Evolutionary conservation across 1,139 yeast species (phyloP).

Genomic region (Geotrichum klebahnii): DNA sequence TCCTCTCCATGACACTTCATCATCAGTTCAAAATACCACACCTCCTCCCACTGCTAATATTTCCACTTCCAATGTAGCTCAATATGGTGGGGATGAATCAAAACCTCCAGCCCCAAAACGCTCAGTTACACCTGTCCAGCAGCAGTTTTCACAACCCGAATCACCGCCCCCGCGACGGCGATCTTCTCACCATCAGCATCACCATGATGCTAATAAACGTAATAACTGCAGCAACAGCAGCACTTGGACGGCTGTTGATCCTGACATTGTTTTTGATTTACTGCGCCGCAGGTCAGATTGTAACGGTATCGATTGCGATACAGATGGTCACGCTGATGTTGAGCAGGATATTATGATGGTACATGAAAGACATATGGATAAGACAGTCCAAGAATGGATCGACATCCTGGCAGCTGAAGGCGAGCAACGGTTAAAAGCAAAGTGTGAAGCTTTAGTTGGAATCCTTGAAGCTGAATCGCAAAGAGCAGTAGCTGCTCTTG

Average conservation of each 20-base stretch:
- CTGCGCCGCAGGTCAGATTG: constrained; percentile 23
- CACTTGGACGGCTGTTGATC: constrained; percentile 34
- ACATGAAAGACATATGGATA: constrained; percentile 48
- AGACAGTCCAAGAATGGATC: constrained; percentile 72
- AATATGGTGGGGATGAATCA: background rate
- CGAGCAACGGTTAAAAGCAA: constrained; percentile 1
- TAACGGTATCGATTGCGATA: background rate
- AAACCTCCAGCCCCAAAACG: background rate
- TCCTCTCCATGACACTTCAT: constrained; percentile 11
- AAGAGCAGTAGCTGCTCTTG: constrained; percentile 26
- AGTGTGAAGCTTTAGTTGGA: constrained; percentile 10
- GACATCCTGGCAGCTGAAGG: constrained; percentile 34
- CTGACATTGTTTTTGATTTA: constrained; percentile 39
- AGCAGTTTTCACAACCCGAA: background rate
- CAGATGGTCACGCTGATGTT: no score
- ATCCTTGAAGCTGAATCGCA: constrained; percentile 31
- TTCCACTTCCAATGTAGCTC: no score
- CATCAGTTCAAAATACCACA: constrained; percentile 11
- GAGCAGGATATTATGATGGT: no score
- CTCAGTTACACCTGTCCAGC: background rate
- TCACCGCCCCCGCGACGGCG: constrained; percentile 2
- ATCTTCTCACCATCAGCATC: background rate
- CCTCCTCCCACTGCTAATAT: no score
- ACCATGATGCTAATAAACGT: no score
- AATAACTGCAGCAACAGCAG: background rate